These are phyloP conservation scores for Rhodotorula sp. DNA, from an alignment of 1,284 basidiomycete genomes.

Conservation along the genomic window DNA sequence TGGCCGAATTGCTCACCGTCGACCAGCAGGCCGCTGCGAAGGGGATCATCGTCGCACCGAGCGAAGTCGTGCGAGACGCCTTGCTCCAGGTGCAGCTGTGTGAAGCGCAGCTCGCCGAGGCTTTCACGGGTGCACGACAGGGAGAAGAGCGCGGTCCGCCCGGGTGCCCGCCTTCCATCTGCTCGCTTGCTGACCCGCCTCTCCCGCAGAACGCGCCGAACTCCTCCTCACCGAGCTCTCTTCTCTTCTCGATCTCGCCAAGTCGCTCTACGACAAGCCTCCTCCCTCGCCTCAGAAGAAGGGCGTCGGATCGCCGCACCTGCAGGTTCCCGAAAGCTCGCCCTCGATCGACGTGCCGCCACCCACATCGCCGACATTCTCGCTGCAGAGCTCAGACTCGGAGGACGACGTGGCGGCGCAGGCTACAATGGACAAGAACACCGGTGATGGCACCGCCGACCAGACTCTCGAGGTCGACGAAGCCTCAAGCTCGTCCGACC, in stretches of 20 bases:
- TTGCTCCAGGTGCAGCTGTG: constrained; percentile 46
- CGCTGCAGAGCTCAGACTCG: constrained; percentile 51
- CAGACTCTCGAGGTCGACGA: not conserved
- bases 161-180: not conserved
- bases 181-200: not conserved
- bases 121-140: constrained; percentile 40
- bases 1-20: constrained; percentile 60
- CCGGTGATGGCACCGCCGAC: not conserved
- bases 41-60: constrained; percentile 66
- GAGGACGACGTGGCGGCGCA: constrained; percentile 50
- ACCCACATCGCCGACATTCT: constrained; percentile 52
- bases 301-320: not conserved
- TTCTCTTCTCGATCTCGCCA: constrained; percentile 31
- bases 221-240: constrained; percentile 29
- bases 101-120: constrained; percentile 44
- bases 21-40: constrained; percentile 61
- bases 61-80: constrained; percentile 64
- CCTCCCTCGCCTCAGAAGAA: not conserved
- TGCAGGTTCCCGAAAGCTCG: not conserved
- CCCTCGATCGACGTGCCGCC: not conserved
- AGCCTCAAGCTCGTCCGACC: not conserved
- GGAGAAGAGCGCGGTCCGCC: constrained; percentile 38
- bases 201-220: constrained; percentile 25
- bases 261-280: constrained; percentile 1
- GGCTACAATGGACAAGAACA: constrained; percentile 59